Evolutionary conservation across 1,284 basidiomycete species (phyloP), one percentile per base, ranked within the genome.

Genomic region (Fomitopsis pinicola): DNA sequence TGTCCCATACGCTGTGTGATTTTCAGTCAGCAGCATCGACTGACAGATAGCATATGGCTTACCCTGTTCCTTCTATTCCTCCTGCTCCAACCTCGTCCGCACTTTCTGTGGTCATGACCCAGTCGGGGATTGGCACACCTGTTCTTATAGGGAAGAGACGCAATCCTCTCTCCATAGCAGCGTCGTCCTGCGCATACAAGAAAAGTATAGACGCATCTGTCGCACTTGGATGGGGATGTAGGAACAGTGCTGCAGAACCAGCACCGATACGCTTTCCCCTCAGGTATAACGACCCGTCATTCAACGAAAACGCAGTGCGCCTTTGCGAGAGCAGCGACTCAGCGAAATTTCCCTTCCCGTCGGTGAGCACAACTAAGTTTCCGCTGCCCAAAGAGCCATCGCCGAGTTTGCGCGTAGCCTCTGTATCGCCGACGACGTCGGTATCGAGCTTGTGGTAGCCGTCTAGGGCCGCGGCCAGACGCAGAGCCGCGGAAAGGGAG

Each of bases 111-210:
- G 87, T 76, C 17, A 93, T 77, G 1, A 91, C 69, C 90, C 91
- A 95, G 68, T 92, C 89, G 1, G 92, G 91, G 1, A 82, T 76
- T 9, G 84, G 72, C 6, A 94, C 78, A 4, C 91, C 92, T 0
- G 92, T 95, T 12, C 93, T 84, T 26, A 91, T 82, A 1, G 93
- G 92, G 66, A 94, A 88, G n/a, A 94, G 75, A 38, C 89, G 80
- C 1, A 82, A 72, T 0, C 82, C 83, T 55, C 84, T 78, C 71
- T 94, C 92, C 4, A 92, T 74, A 1, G 86, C 88, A 1, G 69
- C 65, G 0, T 68, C 65, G 64, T 87, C 85, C 6, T 82, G 81
- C 5, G 83, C 84, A 8, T 87, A 75, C 22, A 94, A 74, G 63
- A 93, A 82, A 5, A 91, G 71, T 62, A 84, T 76, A 4, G 81